Percentiles rank a stretch among this genome's conserved stretches.
These are phyloP conservation scores for Xerocomellus dryophilus DNA, from an alignment of 768 basidiomycete species.

Conservation along the genomic window DNA sequence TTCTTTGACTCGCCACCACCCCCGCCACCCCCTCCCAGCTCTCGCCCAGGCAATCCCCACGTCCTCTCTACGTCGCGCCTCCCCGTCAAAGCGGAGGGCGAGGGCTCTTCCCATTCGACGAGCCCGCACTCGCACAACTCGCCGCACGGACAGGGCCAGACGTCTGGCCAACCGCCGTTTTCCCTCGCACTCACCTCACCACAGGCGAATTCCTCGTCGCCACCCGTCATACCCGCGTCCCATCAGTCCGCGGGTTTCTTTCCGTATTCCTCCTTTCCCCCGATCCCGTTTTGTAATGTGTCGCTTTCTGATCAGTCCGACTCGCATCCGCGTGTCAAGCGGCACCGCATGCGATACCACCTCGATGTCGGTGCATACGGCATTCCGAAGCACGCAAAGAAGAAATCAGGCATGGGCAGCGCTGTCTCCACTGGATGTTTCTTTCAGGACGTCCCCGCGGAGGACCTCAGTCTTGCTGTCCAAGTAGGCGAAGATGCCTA, in stretches of 20 bases:
- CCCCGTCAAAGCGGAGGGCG: slow-evolving; percentile 45
- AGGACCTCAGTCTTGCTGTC: slow-evolving; percentile 50
- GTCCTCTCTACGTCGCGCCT: slow-evolving; percentile 42
- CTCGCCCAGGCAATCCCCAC: slow-evolving; percentile 40
- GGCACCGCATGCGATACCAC: slow-evolving; percentile 39
- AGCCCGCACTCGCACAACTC: slow-evolving; percentile 31
- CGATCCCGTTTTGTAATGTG: slow-evolving; percentile 28
- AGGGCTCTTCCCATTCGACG: slow-evolving; percentile 39
- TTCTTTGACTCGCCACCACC: slow-evolving; percentile 42
- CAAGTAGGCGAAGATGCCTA: slow-evolving; percentile 94
- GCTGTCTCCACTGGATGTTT: slow-evolving; percentile 23
- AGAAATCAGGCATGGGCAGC: slow-evolving; percentile 30
- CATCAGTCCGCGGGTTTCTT: slow-evolving; percentile 36
- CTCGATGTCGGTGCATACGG: slow-evolving; percentile 84
- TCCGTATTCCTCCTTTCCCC: slow-evolving; percentile 34
- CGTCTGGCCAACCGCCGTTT: slow-evolving; percentile 30
- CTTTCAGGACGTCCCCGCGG: slow-evolving; percentile 29
- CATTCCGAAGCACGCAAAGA: slow-evolving; percentile 59
- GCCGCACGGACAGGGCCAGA: slow-evolving; percentile 32
- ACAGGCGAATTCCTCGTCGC: slow-evolving; percentile 34
- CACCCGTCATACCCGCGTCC: slow-evolving; percentile 28
- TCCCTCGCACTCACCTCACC: slow-evolving; percentile 46
- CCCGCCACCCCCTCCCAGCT: slow-evolving; percentile 38
- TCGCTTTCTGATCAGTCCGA: slow-evolving; percentile 26
- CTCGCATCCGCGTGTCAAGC: slow-evolving; percentile 32